Conservation (phyloP, 306 rosid genomes). For the Pterocarpus santalinus region DNA sequence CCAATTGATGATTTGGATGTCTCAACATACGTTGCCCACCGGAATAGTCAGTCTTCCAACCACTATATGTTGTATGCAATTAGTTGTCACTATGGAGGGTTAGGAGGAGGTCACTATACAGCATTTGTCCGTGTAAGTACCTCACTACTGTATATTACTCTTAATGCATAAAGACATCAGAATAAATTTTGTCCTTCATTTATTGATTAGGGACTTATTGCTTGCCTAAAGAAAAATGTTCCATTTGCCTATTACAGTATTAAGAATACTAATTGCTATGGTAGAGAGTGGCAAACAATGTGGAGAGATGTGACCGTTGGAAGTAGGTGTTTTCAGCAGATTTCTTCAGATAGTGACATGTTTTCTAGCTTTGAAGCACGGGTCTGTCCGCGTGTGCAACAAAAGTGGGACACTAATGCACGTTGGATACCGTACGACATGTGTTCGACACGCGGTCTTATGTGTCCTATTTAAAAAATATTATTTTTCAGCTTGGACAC, state of each 20-base stretch:
- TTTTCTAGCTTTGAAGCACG: too few species aligned
- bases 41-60: conserved; percentile 48
- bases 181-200: conserved; percentile 4
- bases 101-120: conserved; percentile 92
- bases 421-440: too few species aligned
- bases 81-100: conserved; percentile 85
- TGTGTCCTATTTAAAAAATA: too few species aligned
- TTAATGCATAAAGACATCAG: conserved; percentile 16
- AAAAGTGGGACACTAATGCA: too few species aligned
- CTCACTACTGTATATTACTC: conserved; percentile 16
- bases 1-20: conserved; percentile 79
- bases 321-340: too few species aligned
- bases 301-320: conserved; percentile 14
- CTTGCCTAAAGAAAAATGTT: neutral
- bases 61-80: conserved; percentile 75
- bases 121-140: conserved; percentile 81
- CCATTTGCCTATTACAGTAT: neutral
- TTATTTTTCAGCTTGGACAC: too few species aligned
- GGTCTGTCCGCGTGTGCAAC: too few species aligned
- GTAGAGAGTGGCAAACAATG: conserved; percentile 9
- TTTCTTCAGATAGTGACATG: too few species aligned
- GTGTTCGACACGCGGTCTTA: too few species aligned
- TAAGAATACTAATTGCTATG: conserved; percentile 28
- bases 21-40: conserved; percentile 56
- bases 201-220: neutral